Base-by-base conservation (phyloP, 2,329 filamentous ascomycete species). In the Pezicula radicicola region DNA sequence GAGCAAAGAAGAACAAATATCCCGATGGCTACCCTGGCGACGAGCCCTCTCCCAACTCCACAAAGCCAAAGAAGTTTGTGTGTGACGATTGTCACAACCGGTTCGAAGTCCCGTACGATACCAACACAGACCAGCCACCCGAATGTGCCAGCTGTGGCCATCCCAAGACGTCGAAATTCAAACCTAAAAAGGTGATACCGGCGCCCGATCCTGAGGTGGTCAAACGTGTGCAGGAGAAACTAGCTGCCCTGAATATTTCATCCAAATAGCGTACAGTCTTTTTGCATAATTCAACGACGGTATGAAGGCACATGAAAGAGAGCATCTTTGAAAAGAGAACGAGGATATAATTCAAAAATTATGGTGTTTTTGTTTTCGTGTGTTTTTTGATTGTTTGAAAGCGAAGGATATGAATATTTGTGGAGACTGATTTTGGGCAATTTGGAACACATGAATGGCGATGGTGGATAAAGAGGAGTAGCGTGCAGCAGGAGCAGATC, bases 11-110 rank as follows among this genome's bases (percentile, higher is more conserved):
- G 63, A 76, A 81, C 62, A 87, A 86, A 63, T 89, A 86, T 66
- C 85, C 85, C 0, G 78, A 82, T 56, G 85, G 85, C 41, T 89
- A 89, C 65, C 85, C 85, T 4, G 84, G 85, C 40, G 86, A 89
- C 60, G 55, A 52, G 18, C 58, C 56, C 9, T 64, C 6, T 39
- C 52, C 25, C 52, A 70, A 53, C 75, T 77, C 54, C 70, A 76
- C 47, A 13, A 44, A 27, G 12, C 57, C 57, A 35, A 76, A 78
- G 21, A 73, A 80, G 48, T 80, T 80, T 64, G 74, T 75, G 30
- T 91, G 88, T 67, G 78, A 84, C 58, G 71, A 77, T 49, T 91
- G 88, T 72, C 75, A 77, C 63, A 75, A 76, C 16, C 73, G 81
- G 39, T 87, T 83, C 13, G 28, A 46, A 27, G 55, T 50, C 3